Evolutionary conservation across 441 rosid species (phyloP), one percentile per base, ranked within the genome.

Genomic region (Jatropha podagrica): DNA sequence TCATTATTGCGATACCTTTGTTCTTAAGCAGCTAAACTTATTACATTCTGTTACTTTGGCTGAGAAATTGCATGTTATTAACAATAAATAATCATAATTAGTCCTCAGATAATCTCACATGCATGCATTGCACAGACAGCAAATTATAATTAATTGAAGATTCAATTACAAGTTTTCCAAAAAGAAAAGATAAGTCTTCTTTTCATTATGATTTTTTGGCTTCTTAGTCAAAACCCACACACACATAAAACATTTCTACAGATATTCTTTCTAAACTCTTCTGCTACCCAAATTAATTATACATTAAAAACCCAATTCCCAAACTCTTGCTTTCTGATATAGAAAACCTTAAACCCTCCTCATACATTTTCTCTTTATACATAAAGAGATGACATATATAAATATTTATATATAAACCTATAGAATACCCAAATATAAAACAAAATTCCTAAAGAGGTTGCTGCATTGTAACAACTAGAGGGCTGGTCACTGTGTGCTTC

Each of bases 391-490:
- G 41, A 26, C 2, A 74, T 23, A 72, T 13, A 15, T 46, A 74
- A 46, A 74, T 68, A 26, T 2, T 54, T 54, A 38, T 44, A 44
- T 7, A 6, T 4, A 26, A 79, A 32, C 58, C 67, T 77, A 58
- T 38, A 60, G 14, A 49, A 37, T 65, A 20, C 26, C 17, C 52
- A 54, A 55, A 56, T 32, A 44, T 44, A 77, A 52, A 58, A 59
- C 77, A 71, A 80, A 80, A 74, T 66, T 77, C n/a, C 60, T 48
- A 56, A 59, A 95, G 79, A 83, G 99, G 96, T 72, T 93, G 98
- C 83, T 95, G 99, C 91, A 89, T 79, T 73, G 99, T 91, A 68
- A 94, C 85, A 13, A 84, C 88, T 26, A 94, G 12, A 59, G 98
- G 94, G 81, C 91, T 92, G 73, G 92, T 80, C 56, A 88, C 97